Percentiles rank a stretch among this genome's conserved stretches.
phyloP scores from a whole-genome alignment of 331 rosid species.

The Pyrus hybrid region DNA sequence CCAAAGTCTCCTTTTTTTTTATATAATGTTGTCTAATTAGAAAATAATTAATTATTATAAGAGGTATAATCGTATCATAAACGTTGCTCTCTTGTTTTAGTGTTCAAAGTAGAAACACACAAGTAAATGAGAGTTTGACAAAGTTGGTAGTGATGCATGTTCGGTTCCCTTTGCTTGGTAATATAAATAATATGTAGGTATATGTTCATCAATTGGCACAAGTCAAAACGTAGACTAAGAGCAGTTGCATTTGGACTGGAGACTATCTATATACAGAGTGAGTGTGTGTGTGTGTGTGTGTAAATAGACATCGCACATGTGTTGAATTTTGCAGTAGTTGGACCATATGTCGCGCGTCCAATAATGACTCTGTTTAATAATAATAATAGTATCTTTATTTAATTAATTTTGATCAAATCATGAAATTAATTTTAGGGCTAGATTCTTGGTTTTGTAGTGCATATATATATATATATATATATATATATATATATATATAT shows the following conservation, averaged over 20 bases:
- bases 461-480: too few relatives aligned
- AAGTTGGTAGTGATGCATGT: slow-evolving; percentile 10
- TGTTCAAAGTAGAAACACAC: background rate
- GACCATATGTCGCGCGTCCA: background rate
- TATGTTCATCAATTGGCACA: background rate
- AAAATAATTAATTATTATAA: too few relatives aligned
- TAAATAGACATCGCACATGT: too few relatives aligned
- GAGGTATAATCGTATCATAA: background rate
- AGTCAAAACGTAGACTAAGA: slow-evolving; percentile 17
- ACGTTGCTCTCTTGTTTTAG: background rate
- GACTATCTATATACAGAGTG: too few relatives aligned
- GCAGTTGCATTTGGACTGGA: slow-evolving; percentile 18
- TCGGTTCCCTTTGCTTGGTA: background rate
- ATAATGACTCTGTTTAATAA: background rate
- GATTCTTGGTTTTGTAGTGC: background rate
- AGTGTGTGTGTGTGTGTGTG: too few relatives aligned
- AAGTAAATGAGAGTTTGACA: background rate
- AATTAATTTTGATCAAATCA: background rate
- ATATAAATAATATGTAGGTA: too few relatives aligned
- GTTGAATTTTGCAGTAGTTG: background rate
- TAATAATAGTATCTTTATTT: background rate
- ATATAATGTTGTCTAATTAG: too few relatives aligned
- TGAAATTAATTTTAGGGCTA: background rate
- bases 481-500: too few relatives aligned
- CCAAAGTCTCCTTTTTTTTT: too few relatives aligned